Evolutionary conservation across 805 yeast species (phyloP), one percentile per base, ranked within the genome.

Genomic region (Nakazawaea anatomiae): DNA sequence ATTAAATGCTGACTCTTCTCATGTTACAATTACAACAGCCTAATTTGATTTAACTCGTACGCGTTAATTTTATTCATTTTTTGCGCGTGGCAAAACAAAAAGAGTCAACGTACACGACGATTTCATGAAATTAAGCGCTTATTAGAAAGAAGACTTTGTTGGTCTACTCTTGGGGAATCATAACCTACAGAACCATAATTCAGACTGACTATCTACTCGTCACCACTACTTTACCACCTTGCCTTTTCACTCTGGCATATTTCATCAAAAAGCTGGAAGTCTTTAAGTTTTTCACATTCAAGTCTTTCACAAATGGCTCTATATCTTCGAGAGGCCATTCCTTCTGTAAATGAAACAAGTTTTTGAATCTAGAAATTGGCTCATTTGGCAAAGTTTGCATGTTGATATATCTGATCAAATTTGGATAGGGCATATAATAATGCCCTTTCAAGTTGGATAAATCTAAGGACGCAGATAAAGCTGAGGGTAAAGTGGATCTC

Each of bases 261-360:
- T 85, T 85, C 75, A 83, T 70, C 34, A 83, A 68, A 55, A 83
- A 81, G 46, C 69, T 75, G 32, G 84, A 89, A 14, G 75, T 65
- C 63, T 79, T 83, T 34, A 77, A 51, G 8, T 75, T 76, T 51
- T 76, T 77, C 2, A 66, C 66, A 60, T 84, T 81, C 34, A 86
- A 62, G 40, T 82, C 85, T 14, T 73, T 76, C 10, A 89, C 65
- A 58, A 79, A 84, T 7, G 94, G 91, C 42, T 65, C 70, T 3
- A 87, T 70, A 30, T 85, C 90, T 0, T 70, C 69, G n/a, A 84
- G 51, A 0, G 69, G 74, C 94, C 94, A 87, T 7, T 69, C 67
- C 0, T 73, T 57, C 61, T 85, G 87, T 42, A 76, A 54, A 30
- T 69, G 65, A 58, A 87, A 82, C 29, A 87, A 66, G 47, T 71